Conservation (phyloP, 352 stramenopile species). For the Globisporangium viniferum region DNA sequence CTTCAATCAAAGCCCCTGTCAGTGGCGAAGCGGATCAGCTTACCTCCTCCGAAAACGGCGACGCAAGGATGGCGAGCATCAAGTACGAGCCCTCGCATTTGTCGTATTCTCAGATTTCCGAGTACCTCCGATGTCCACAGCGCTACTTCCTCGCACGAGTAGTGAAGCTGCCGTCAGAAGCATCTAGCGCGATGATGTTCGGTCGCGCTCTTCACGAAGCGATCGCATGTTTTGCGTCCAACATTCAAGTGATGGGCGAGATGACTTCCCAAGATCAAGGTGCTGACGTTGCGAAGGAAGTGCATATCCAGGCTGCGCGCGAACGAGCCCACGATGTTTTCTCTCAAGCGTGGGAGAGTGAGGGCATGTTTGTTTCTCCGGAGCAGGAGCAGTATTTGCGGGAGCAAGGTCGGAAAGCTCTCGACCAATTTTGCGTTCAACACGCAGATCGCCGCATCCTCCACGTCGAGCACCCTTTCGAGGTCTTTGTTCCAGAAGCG, state of each 20-base stretch:
- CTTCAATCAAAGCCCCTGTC: neutral
- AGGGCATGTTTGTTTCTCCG: conserved; percentile 37
- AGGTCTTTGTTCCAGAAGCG: conserved; percentile 39
- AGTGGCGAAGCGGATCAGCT: neutral
- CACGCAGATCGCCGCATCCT: conserved; percentile 37
- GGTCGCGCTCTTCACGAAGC: conserved; percentile 69
- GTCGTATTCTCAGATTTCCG: conserved; percentile 79
- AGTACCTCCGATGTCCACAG: conserved; percentile 78
- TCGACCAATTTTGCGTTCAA: conserved; percentile 43
- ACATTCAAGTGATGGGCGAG: conserved; percentile 21
- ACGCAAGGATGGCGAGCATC: neutral
- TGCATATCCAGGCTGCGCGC: conserved; percentile 1
- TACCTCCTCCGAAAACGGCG: neutral
- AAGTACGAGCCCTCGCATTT: conserved; percentile 58
- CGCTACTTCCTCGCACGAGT: conserved; percentile 74
- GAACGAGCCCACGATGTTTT: conserved; percentile 9
- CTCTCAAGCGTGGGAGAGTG: conserved; percentile 15
- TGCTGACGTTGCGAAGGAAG: neutral
- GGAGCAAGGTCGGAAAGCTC: conserved; percentile 31
- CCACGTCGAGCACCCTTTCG: conserved; percentile 63
- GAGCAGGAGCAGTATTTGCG: conserved; percentile 34
- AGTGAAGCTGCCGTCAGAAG: conserved; percentile 47
- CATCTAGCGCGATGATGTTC: conserved; percentile 69
- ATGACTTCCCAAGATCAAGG: conserved; percentile 19
- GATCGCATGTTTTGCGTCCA: conserved; percentile 48